These are phyloP conservation scores for Salix arbutifolia DNA, from an alignment of 345 rosid species.

Conservation along the genomic window DNA sequence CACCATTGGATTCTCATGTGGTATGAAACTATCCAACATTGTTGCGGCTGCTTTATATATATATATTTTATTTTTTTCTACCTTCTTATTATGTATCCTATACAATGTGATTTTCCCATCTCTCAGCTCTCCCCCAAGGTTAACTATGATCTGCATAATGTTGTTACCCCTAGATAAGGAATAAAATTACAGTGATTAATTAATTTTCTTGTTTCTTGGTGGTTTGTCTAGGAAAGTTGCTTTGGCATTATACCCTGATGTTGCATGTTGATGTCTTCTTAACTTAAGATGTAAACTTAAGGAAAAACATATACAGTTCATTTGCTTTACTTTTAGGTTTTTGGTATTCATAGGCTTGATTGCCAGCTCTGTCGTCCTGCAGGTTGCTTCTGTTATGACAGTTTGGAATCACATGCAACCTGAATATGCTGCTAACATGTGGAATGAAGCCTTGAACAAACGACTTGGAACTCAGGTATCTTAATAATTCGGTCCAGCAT, in stretches of 20 bases:
- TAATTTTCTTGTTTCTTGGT: not conserved
- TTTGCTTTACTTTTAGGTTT: not conserved
- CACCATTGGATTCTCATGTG: constrained; percentile 92
- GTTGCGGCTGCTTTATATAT: not conserved
- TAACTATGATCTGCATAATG: not conserved
- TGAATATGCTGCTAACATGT: constrained; percentile 82
- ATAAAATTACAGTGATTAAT: not conserved
- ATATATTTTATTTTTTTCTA: too few species aligned
- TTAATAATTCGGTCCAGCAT: not conserved
- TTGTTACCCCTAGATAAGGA: not conserved
- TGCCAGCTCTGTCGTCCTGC: constrained; percentile 16
- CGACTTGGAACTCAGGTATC: constrained; percentile 87
- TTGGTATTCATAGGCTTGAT: not conserved
- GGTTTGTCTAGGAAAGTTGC: not conserved
- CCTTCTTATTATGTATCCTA: not conserved
- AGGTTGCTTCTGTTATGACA: constrained; percentile 97
- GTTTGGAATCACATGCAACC: constrained; percentile 94
- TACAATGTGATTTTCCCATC: not conserved
- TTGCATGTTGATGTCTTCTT: not conserved
- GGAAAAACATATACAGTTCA: not conserved
- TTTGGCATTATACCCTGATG: not conserved
- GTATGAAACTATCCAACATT: constrained; percentile 35
- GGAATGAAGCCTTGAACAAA: constrained; percentile 94
- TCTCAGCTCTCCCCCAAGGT: too few species aligned
- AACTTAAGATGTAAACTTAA: not conserved